Evolutionary conservation across 78 protist genomes (phyloP).

Genomic region (Dictyostelium capitatum): DNA sequence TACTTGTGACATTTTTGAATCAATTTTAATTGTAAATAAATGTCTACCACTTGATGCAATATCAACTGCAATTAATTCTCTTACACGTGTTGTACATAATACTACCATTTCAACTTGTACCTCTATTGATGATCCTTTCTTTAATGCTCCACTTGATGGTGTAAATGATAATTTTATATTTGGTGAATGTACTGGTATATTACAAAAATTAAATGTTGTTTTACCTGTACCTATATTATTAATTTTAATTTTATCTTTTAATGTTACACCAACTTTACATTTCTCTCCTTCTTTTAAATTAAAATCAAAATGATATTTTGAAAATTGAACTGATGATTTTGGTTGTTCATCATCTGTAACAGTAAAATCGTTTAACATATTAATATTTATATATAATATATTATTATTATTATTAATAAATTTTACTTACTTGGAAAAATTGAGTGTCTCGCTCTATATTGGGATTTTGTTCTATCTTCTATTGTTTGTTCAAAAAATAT

Average conservation of each 20-base stretch:
- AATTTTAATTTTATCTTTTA: constrained; percentile 57
- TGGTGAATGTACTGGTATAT: constrained; percentile 32
- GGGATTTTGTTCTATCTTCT: constrained; percentile 59
- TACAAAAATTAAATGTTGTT: constrained; percentile 26
- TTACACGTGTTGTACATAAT: constrained; percentile 52
- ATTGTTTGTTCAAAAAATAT: constrained; percentile 59
- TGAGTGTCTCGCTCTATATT: constrained; percentile 76
- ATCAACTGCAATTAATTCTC: constrained; percentile 67
- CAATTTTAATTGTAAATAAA: constrained; percentile 52
- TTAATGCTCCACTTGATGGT: constrained; percentile 42
- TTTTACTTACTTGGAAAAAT: constrained; percentile 54
- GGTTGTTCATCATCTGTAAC: constrained; percentile 27
- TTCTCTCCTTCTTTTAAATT: constrained; percentile 74
- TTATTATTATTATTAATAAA: background rate
- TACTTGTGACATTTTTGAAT: constrained; percentile 75
- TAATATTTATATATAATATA: background rate
- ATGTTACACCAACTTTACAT: constrained; percentile 73
- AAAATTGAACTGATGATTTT: constrained; percentile 32
- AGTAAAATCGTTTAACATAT: background rate
- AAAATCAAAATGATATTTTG: constrained; percentile 78
- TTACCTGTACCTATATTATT: constrained; percentile 23
- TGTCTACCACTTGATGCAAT: constrained; percentile 29
- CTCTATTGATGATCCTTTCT: constrained; percentile 20
- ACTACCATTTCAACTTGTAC: constrained; percentile 64
- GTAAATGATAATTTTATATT: constrained; percentile 39